Conservation (phyloP, 441 rosid species). For the Syzygium syzygioides region DNA sequence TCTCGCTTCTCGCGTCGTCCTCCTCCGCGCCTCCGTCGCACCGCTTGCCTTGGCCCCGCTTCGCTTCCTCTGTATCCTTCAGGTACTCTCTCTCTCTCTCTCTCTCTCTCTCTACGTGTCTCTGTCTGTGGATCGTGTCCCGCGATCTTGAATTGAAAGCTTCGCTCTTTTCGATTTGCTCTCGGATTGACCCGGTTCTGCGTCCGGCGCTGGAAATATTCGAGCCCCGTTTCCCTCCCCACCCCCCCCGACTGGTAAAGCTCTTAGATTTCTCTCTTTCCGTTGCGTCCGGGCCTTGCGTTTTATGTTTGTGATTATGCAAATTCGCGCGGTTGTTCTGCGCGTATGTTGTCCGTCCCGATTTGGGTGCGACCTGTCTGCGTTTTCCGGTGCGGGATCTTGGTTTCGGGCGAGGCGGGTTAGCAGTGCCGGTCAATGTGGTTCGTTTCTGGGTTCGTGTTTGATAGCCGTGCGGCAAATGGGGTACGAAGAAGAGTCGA, state of each 20-base stretch:
- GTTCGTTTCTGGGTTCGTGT: background rate
- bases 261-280: background rate
- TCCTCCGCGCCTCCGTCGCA: background rate
- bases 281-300: background rate
- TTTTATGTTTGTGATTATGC: background rate
- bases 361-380: background rate
- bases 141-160: background rate
- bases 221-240: background rate
- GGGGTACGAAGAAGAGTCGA: background rate
- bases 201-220: background rate
- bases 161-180: background rate
- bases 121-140: background rate
- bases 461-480: background rate
- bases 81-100: background rate
- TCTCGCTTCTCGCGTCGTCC: background rate
- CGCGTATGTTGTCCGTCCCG: background rate
- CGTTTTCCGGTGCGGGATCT: background rate
- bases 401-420: background rate
- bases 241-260: too few relatives aligned
- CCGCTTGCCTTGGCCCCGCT: background rate
- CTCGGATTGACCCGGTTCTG: background rate
- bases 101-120: background rate
- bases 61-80: background rate
- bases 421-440: background rate
- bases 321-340: background rate